Conservation (phyloP, 495 filamentous ascomycete genomes). For the Endocarpon pusillum region DNA sequence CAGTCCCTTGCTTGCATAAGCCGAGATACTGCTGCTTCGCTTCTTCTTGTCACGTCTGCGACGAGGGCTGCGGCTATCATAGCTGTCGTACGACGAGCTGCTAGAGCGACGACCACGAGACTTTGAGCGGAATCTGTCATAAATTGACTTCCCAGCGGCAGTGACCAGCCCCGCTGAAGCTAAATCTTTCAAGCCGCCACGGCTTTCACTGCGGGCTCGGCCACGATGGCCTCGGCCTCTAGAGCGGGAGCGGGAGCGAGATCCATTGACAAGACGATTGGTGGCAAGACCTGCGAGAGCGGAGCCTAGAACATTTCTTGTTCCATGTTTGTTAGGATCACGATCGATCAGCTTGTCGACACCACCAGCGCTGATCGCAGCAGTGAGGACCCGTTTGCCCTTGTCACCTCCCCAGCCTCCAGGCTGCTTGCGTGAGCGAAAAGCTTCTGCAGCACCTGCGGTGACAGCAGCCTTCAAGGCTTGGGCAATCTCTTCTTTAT, state of each 20-base stretch:
- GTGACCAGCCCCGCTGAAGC: slow-evolving; percentile 62
- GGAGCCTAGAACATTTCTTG: slow-evolving; percentile 49
- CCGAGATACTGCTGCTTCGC: slow-evolving; percentile 41
- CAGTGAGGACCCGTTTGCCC: slow-evolving; percentile 72
- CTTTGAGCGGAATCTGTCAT: slow-evolving; percentile 45
- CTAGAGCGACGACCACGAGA: slow-evolving; percentile 39
- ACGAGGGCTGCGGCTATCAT: slow-evolving; percentile 28
- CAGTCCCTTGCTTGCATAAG: slow-evolving; percentile 36
- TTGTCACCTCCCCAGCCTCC: slow-evolving; percentile 75
- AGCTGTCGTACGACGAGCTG: slow-evolving; percentile 18
- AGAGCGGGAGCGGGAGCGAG: slow-evolving; percentile 37
- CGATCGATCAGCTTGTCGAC: slow-evolving; percentile 60
- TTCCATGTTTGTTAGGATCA: slow-evolving; percentile 57
- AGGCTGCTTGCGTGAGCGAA: slow-evolving; percentile 68
- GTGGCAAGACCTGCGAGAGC: slow-evolving; percentile 72
- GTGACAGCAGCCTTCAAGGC: slow-evolving; percentile 73
- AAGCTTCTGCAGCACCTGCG: slow-evolving; percentile 76
- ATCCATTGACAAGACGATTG: slow-evolving; percentile 65
- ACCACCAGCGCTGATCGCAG: slow-evolving; percentile 67
- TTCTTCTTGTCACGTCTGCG: slow-evolving; percentile 21
- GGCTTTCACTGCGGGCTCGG: slow-evolving; percentile 24
- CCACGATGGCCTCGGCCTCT: slow-evolving; percentile 20
- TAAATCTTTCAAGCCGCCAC: slow-evolving; percentile 39
- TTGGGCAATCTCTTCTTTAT: slow-evolving; percentile 50
- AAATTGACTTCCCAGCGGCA: slow-evolving; percentile 63